phyloP scores from a whole-genome alignment of 441 rosid species.

The Erysimum cheiri region DNA sequence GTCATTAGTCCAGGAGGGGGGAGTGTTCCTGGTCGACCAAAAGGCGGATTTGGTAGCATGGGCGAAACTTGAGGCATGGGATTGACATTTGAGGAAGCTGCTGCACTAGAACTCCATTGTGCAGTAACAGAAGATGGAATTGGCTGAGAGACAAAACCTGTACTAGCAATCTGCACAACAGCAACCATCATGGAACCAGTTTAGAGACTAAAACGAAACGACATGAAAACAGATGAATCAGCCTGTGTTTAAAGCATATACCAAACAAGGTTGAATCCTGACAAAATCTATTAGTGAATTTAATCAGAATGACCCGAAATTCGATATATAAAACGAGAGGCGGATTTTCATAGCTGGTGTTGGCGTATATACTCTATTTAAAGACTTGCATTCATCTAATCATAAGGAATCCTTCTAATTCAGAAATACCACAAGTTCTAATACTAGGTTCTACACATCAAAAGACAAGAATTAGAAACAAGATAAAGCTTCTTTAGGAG shows the following conservation, averaged over 20 bases:
- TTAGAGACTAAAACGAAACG: slow-evolving; percentile 24
- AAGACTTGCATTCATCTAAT: slow-evolving; percentile 4
- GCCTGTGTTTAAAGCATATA: not conserved
- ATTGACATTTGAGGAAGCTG: slow-evolving; percentile 46
- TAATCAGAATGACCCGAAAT: not conserved
- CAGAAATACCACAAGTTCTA: slow-evolving; percentile 16
- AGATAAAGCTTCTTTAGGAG: not conserved
- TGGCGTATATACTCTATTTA: not conserved
- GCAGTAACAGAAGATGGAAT: slow-evolving; percentile 47
- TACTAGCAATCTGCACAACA: slow-evolving; percentile 47
- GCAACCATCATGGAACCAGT: slow-evolving; percentile 48
- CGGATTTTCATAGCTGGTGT: not conserved
- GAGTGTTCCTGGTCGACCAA: slow-evolving; percentile 54
- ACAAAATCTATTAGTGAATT: not conserved
- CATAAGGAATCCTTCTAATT: not conserved
- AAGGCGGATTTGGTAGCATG: slow-evolving; percentile 47
- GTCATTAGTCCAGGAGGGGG: slow-evolving; percentile 56
- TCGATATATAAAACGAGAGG: not conserved
- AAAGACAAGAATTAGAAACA: not conserved
- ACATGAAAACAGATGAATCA: slow-evolving; percentile 16
- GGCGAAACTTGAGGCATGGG: slow-evolving; percentile 48
- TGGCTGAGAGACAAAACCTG: slow-evolving; percentile 52
- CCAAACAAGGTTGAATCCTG: slow-evolving; percentile 5
- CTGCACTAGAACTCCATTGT: slow-evolving; percentile 47
- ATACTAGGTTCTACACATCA: not conserved